phyloP scores from a whole-genome alignment of 306 rosid species.

The Pterocarpus macrocarpus region DNA sequence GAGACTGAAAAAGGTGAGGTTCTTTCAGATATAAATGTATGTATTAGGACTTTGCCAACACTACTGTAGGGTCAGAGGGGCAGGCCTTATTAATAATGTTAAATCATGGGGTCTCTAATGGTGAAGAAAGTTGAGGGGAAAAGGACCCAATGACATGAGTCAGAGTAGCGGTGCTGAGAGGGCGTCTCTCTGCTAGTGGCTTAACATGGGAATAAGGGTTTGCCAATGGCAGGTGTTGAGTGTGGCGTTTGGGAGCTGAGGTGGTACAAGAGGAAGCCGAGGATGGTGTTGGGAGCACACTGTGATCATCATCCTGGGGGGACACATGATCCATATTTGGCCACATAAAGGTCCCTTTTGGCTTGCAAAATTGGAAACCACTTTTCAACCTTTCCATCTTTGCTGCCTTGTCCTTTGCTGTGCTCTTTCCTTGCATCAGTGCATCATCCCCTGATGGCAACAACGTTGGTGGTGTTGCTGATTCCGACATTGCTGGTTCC shows the following conservation, averaged over 20 bases:
- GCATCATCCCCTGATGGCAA: conserved; percentile 41
- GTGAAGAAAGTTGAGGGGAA: conserved; percentile 46
- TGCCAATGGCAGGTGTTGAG: conserved; percentile 42
- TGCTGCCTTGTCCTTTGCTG: conserved; percentile 14
- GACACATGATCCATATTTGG: conserved; percentile 59
- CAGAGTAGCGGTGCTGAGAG: conserved; percentile 60
- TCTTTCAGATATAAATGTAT: conserved; percentile 35
- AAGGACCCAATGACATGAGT: conserved; percentile 50
- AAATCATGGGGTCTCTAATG: conserved; percentile 46
- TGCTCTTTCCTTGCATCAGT: conserved; percentile 29
- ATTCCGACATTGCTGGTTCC: conserved; percentile 57
- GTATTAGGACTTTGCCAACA: background rate
- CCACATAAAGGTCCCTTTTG: conserved; percentile 79
- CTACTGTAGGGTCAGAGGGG: conserved; percentile 21
- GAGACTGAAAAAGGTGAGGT: conserved; percentile 35
- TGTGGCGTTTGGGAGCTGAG: conserved; percentile 28
- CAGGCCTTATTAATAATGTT: conserved; percentile 62
- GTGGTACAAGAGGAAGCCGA: too few relatives aligned
- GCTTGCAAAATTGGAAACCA: conserved; percentile 84
- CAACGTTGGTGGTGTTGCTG: conserved; percentile 26
- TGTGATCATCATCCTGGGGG: conserved; percentile 43
- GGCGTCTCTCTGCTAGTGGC: conserved; percentile 77
- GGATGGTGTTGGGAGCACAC: conserved; percentile 62
- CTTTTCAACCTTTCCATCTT: conserved; percentile 73
- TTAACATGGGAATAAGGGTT: conserved; percentile 65